phyloP scores from a whole-genome alignment of 179 eudicot genomes.

The Patellifolia procumbens region DNA sequence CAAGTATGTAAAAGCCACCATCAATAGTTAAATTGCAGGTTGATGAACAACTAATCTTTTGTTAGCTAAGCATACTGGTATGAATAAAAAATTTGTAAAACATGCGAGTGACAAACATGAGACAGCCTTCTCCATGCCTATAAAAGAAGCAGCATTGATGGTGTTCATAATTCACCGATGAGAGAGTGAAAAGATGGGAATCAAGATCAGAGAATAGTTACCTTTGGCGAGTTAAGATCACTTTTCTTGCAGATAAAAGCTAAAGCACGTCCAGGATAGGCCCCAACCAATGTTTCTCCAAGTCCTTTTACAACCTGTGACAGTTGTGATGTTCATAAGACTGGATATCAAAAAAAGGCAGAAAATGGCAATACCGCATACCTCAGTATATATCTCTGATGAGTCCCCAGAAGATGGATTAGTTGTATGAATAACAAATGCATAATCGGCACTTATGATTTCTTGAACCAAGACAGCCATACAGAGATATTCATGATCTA shows the following conservation, averaged over 20 bases:
- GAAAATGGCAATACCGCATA: constrained; percentile 30
- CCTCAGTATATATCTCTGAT: constrained; percentile 96
- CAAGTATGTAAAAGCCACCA: too few relatives aligned
- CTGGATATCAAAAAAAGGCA: too few relatives aligned
- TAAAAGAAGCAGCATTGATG: too few relatives aligned
- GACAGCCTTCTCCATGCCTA: too few relatives aligned
- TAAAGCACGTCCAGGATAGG: constrained; percentile 93
- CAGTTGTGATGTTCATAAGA: constrained; percentile 14
- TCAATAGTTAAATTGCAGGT: too few relatives aligned
- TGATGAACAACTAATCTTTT: too few relatives aligned
- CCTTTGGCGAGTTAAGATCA: constrained; percentile 78
- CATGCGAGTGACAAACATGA: too few relatives aligned
- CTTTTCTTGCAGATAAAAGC: constrained; percentile 80
- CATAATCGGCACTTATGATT: constrained; percentile 92
- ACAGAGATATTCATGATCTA: constrained; percentile 89
- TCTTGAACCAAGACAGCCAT: constrained; percentile 99
- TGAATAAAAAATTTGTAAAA: too few relatives aligned
- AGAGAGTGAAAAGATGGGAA: background rate
- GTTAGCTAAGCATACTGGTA: too few relatives aligned
- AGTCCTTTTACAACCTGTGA: constrained; percentile 92
- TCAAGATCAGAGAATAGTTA: constrained; percentile 15
- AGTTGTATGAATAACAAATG: constrained; percentile 96
- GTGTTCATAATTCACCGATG: background rate
- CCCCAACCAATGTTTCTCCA: constrained; percentile 99
- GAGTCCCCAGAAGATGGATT: constrained; percentile 97